Evolutionary conservation across 306 rosid species (phyloP).

Genomic region (Sicyos edulis): DNA sequence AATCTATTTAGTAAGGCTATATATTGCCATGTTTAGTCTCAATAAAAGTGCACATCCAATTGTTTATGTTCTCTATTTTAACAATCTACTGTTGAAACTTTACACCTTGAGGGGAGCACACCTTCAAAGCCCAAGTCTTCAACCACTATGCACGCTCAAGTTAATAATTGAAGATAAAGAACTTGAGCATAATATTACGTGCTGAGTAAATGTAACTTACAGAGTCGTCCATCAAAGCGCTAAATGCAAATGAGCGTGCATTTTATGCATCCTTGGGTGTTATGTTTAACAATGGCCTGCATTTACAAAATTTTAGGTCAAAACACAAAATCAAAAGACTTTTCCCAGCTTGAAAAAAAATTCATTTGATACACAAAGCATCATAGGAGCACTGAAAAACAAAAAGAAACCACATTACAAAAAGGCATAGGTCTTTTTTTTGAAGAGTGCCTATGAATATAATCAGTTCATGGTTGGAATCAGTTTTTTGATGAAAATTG

Average conservation of each 20-base stretch:
- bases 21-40: no score
- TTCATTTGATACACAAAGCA: not conserved
- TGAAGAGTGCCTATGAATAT: not conserved
- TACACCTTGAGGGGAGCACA: no score
- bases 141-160: no score
- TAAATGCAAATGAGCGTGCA: not conserved
- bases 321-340: not conserved
- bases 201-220: not conserved
- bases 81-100: no score
- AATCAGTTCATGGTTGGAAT: not conserved
- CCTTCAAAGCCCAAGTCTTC: no score
- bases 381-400: not conserved
- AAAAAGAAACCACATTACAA: not conserved
- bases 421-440: not conserved
- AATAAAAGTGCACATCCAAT: no score
- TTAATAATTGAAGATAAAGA: not conserved
- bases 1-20: no score
- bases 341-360: not conserved
- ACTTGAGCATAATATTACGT: not conserved
- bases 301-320: conserved; percentile 8
- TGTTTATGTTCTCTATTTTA: no score
- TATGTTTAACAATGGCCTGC: conserved; percentile 3
- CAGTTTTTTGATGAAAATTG: conserved; percentile 1
- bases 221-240: conserved; percentile 9
- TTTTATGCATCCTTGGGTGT: conserved; percentile 8